These are phyloP conservation scores for Aquilaria malaccensis DNA, from an alignment of 345 rosid genomes.

Conservation along the genomic window DNA sequence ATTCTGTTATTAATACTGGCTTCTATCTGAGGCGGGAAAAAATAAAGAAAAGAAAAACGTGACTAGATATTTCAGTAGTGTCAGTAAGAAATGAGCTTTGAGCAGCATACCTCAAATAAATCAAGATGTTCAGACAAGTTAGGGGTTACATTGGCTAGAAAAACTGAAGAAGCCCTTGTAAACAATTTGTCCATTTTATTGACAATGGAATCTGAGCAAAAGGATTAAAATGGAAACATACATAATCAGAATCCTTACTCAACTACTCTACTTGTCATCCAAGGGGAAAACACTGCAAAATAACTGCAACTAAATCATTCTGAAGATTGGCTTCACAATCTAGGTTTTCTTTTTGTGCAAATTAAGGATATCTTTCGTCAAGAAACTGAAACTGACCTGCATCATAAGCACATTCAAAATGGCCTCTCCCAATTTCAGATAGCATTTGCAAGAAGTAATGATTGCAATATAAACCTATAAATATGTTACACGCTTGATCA, in stretches of 20 bases:
- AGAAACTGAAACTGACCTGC: slow-evolving; percentile 34
- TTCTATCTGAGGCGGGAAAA: background rate
- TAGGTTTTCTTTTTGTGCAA: too few species aligned
- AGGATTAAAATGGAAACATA: background rate
- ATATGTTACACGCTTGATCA: slow-evolving; percentile 1
- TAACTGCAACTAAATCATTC: too few species aligned
- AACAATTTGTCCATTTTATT: slow-evolving; percentile 51
- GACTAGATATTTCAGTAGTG: background rate
- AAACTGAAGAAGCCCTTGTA: slow-evolving; percentile 42
- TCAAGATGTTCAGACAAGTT: slow-evolving; percentile 42
- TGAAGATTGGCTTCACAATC: too few species aligned
- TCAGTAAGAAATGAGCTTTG: slow-evolving; percentile 1
- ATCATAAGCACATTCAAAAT: slow-evolving; percentile 54
- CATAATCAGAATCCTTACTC: background rate
- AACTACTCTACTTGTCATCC: too few species aligned
- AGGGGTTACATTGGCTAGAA: slow-evolving; percentile 42
- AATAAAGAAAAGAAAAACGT: background rate
- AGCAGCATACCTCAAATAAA: slow-evolving; percentile 60
- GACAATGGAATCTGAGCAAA: slow-evolving; percentile 56
- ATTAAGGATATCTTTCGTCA: too few species aligned
- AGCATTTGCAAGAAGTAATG: slow-evolving; percentile 85
- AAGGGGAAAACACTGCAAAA: too few species aligned
- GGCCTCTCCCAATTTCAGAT: slow-evolving; percentile 71
- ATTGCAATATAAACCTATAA: slow-evolving; percentile 71
- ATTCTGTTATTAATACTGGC: too few species aligned